A percentile compares a stretch with the other conserved stretches of the same genome.
Evolutionary conservation across 2,329 filamentous ascomycete genomes (phyloP).

Genomic region (Decorospora gaudefroyi): DNA sequence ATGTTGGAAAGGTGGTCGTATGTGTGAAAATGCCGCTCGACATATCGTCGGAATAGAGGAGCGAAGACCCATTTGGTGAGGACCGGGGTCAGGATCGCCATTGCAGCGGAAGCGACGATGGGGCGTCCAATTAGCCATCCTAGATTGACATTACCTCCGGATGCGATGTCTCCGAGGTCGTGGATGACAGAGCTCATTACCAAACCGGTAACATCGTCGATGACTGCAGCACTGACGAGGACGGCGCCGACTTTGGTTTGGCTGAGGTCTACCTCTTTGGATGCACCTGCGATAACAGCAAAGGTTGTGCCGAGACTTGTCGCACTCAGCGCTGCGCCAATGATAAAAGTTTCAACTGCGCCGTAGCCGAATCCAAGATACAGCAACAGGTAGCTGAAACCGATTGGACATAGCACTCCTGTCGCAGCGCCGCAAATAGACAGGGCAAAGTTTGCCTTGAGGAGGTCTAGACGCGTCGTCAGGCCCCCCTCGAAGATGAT

Average conservation of each 20-base stretch:
- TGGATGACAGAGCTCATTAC: slow-evolving; percentile 48
- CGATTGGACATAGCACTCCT: slow-evolving; percentile 53
- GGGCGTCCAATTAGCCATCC: slow-evolving; percentile 36
- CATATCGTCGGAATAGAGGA: slow-evolving; percentile 25
- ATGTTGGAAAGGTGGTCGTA: slow-evolving; percentile 34
- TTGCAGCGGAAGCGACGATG: slow-evolving; percentile 32
- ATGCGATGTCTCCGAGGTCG: slow-evolving; percentile 25
- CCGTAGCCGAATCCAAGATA: slow-evolving; percentile 52
- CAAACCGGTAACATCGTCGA: slow-evolving; percentile 54
- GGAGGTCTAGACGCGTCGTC: slow-evolving; percentile 53
- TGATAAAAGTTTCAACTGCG: slow-evolving; percentile 36
- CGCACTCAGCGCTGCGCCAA: slow-evolving; percentile 35
- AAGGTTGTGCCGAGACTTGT: slow-evolving; percentile 42
- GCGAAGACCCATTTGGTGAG: slow-evolving; percentile 47
- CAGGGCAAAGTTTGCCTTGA: slow-evolving; percentile 53
- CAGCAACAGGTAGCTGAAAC: slow-evolving; percentile 46
- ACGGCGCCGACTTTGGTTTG: slow-evolving; percentile 53
- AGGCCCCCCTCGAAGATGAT: slow-evolving; percentile 60
- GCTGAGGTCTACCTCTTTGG: slow-evolving; percentile 47
- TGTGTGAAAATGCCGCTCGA: slow-evolving; percentile 26
- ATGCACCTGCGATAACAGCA: slow-evolving; percentile 41
- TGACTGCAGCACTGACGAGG: slow-evolving; percentile 54
- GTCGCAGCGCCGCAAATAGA: slow-evolving; percentile 51
- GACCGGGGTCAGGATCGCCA: slow-evolving; percentile 28
- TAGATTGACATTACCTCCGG: slow-evolving; percentile 16